Percentiles rank a stretch among this genome's conserved stretches.
Evolutionary conservation across 768 basidiomycete species (phyloP).

Genomic region (Suillus cothurnatus): DNA sequence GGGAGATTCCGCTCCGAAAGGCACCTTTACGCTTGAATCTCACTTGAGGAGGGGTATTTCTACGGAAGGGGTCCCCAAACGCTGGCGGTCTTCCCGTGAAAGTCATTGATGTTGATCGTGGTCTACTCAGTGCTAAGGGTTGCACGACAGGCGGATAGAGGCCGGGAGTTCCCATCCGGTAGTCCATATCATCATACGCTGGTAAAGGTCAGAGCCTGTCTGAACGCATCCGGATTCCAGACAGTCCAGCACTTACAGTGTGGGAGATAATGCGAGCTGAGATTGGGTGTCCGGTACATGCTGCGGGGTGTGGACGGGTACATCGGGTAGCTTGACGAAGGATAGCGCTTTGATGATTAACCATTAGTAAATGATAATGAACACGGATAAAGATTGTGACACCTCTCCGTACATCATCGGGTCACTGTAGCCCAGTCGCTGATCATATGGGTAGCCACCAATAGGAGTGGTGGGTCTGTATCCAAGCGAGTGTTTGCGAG

Average conservation of each 20-base stretch:
- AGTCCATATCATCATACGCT: slow-evolving; percentile 60
- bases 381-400: neutral
- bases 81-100: slow-evolving; percentile 38
- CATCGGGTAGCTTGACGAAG: slow-evolving; percentile 47
- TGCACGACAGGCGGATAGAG: slow-evolving; percentile 27
- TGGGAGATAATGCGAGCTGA: slow-evolving; percentile 42
- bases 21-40: slow-evolving; percentile 78
- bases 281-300: slow-evolving; percentile 36
- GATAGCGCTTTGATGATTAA: slow-evolving; percentile 34
- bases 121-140: slow-evolving; percentile 24
- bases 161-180: slow-evolving; percentile 25
- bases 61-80: slow-evolving; percentile 46
- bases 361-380: slow-evolving; percentile 9
- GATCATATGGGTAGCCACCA: slow-evolving; percentile 11
- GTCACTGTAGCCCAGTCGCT: slow-evolving; percentile 37
- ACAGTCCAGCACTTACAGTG: slow-evolving; percentile 30
- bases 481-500: slow-evolving; percentile 35
- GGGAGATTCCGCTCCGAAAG: slow-evolving; percentile 62
- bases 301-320: slow-evolving; percentile 42
- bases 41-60: slow-evolving; percentile 52
- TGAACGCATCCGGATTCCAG: neutral
- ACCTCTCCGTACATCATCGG: slow-evolving; percentile 43
- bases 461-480: slow-evolving; percentile 29
- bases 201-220: slow-evolving; percentile 8
- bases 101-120: slow-evolving; percentile 44